Conservation (phyloP, 805 yeast species). For the Wickerhamiella musiphila region DNA sequence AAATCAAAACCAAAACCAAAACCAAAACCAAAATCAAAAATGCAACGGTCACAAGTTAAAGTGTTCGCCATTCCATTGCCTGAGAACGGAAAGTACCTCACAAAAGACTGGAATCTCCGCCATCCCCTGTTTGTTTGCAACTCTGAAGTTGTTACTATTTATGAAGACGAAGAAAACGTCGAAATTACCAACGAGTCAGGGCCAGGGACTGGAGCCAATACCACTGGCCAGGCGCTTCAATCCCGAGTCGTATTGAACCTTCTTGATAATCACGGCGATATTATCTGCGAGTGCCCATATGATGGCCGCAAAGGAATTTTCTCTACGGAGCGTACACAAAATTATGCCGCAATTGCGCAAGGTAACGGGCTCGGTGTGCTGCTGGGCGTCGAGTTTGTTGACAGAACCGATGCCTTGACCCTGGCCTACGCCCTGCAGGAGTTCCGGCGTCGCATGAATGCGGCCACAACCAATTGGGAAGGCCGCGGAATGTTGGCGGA, state of each 20-base stretch:
- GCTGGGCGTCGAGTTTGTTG: slow-evolving; percentile 1
- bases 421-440: background rate
- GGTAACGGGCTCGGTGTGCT: background rate
- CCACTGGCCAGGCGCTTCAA: background rate
- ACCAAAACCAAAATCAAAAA: too few relatives aligned
- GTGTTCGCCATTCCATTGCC: slow-evolving; percentile 2
- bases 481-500: too few relatives aligned
- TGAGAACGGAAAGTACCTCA: background rate
- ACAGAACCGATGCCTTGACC: slow-evolving; percentile 1
- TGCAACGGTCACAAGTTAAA: background rate
- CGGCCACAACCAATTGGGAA: too few relatives aligned
- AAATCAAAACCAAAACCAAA: background rate
- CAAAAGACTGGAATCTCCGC: slow-evolving; percentile 1
- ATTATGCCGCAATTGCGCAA: slow-evolving; percentile 1
- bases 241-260: background rate
- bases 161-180: background rate
- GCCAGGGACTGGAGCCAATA: too few relatives aligned
- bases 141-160: background rate
- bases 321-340: background rate
- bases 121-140: background rate
- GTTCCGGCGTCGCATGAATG: slow-evolving; percentile 1
- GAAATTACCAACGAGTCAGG: background rate
- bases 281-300: background rate
- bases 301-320: background rate
- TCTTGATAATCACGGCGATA: background rate